Base-by-base conservation (phyloP, 257 asterid species). In the Salvia hispanica region DNA sequence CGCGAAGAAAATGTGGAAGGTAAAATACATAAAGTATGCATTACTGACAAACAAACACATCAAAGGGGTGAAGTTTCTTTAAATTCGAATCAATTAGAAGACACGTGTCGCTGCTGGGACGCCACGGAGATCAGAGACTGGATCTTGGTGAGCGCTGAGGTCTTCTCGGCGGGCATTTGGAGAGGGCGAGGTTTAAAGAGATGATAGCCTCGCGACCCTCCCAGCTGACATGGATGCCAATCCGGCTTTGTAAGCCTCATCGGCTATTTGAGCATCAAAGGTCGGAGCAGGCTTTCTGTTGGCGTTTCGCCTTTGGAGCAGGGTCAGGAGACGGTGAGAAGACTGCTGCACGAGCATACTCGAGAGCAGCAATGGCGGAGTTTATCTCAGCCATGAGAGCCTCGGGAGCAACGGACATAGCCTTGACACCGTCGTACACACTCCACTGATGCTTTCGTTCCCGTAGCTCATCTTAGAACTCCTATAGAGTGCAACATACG, bases 381-480 rank as follows among this genome's bases (percentile, higher is more conserved):
- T 86, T 73, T 4, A 84, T 80, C 78, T 83, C 86, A n/a, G 84
- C 75, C 87, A 85, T 83, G 10, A 88, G 82, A 14, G 76, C 79
- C 64, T 88, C 89, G 2, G 95, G 89, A 33, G 77, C 65, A 14
- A 58, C 18, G 37, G 80, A 74, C 36, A 73, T 74, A 44, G 69
- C 54, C 73, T 82, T 85, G 18, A 83, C 79, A 16, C 79, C 82
- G 36, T 88, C 92, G 69, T 71, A 85, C 47, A 81, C 87, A 48
- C 69, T 77, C 91, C 95, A 85, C 1, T 59, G 74, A 34, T 39
- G 55, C 16, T 72, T 79, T 58, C 67, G 81, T 66, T 76, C 83
- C 76, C 53, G 34, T 46, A 74, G 62, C 79, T 77, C 95, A 80
- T 88, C 77, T 69, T 43, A 3, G 18, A 45, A 55, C 52, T 76